These are phyloP conservation scores for Cryptococcus wingfieldii DNA, from an alignment of 1,284 basidiomycete genomes.

Conservation along the genomic window DNA sequence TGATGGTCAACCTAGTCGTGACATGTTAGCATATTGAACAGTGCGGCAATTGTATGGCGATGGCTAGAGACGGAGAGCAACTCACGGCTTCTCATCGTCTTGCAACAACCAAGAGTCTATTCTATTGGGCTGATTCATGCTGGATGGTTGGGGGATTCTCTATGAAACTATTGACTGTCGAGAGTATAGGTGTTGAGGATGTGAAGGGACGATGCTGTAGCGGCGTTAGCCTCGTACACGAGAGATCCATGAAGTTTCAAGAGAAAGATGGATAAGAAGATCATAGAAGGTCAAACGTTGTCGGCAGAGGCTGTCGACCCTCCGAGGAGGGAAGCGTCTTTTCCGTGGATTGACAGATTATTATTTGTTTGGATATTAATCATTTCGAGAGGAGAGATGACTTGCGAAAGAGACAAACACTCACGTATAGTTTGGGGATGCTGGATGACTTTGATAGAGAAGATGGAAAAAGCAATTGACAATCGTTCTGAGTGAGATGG, in stretches of 20 bases:
- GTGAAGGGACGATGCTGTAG: background rate
- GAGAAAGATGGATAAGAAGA: conserved; percentile 8
- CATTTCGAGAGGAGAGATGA: conserved; percentile 23
- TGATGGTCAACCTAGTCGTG: conserved; percentile 71
- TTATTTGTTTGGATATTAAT: conserved; percentile 44
- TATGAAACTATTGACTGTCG: conserved; percentile 1
- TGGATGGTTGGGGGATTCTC: background rate
- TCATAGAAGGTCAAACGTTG: conserved; percentile 25
- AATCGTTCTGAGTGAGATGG: no score
- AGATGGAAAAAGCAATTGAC: no score
- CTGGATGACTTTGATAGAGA: no score
- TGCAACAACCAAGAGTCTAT: conserved; percentile 77
- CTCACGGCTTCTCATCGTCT: conserved; percentile 86
- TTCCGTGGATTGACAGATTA: conserved; percentile 59
- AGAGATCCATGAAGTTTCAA: background rate
- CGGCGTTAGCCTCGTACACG: background rate
- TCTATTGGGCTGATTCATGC: conserved; percentile 89
- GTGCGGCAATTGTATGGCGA: background rate
- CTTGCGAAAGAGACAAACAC: no score
- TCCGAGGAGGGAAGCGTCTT: conserved; percentile 32
- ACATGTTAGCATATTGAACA: background rate
- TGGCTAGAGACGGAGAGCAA: conserved; percentile 17
- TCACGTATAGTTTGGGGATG: no score
- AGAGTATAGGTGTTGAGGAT: background rate
- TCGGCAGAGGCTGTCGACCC: conserved; percentile 37